Conservation (phyloP, 352 stramenopile species). For the Lagenidium sp. region DNA sequence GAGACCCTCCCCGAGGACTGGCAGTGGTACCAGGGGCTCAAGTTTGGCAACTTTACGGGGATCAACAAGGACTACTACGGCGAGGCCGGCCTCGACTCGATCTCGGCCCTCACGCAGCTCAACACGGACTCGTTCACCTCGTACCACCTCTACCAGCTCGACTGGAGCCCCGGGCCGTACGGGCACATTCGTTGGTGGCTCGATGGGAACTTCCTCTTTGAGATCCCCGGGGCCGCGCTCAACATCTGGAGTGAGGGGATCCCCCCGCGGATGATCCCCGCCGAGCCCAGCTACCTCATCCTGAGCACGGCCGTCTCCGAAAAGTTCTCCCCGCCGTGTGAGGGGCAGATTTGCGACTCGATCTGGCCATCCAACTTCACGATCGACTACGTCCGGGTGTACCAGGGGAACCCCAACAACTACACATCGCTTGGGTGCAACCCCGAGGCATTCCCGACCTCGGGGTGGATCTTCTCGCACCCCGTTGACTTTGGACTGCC, state of each 20-base stretch:
- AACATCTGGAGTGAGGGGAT: slow-evolving; percentile 65
- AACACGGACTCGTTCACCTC: slow-evolving; percentile 87
- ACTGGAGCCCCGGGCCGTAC: slow-evolving; percentile 90
- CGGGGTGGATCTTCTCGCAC: slow-evolving; percentile 88
- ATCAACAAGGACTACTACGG: slow-evolving; percentile 96
- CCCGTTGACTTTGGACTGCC: slow-evolving; percentile 75
- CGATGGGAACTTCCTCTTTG: slow-evolving; percentile 92
- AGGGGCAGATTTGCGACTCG: slow-evolving; percentile 91
- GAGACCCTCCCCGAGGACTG: slow-evolving; percentile 42
- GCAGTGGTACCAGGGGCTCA: slow-evolving; percentile 89
- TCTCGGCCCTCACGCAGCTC: slow-evolving; percentile 92
- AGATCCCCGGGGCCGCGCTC: slow-evolving; percentile 83
- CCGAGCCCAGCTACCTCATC: slow-evolving; percentile 97
- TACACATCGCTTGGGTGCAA: slow-evolving; percentile 92
- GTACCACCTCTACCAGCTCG: slow-evolving; percentile 92
- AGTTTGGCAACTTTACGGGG: slow-evolving; percentile 75
- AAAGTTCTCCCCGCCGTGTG: slow-evolving; percentile 90
- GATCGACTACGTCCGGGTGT: slow-evolving; percentile 94
- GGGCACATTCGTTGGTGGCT: slow-evolving; percentile 93
- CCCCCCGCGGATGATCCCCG: slow-evolving; percentile 83
- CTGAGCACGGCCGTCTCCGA: slow-evolving; percentile 96
- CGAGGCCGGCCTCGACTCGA: slow-evolving; percentile 89
- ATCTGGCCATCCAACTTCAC: slow-evolving; percentile 88
- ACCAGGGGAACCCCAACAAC: slow-evolving; percentile 87
- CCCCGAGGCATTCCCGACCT: slow-evolving; percentile 84